Evolutionary conservation across 805 yeast genomes (phyloP).

Genomic region (Candida nanaspora): DNA sequence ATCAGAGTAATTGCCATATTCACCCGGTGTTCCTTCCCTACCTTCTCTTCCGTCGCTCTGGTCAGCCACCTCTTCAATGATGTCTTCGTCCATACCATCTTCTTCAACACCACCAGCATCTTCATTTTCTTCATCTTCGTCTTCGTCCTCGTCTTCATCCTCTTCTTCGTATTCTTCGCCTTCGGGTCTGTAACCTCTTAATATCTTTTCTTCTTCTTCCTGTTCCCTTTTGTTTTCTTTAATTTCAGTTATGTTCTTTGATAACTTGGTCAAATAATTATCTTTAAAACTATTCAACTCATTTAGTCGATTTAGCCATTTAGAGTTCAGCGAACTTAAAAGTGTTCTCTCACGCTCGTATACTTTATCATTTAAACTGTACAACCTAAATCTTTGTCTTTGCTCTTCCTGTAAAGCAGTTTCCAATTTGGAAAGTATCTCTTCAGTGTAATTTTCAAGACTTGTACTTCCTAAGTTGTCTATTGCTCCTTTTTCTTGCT

Average conservation of each 20-base stretch:
- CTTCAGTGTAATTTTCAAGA: slow-evolving; percentile 10
- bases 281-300: slow-evolving; percentile 15
- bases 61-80: no score
- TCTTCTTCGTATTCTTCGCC: slow-evolving; percentile 9
- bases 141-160: slow-evolving; percentile 9
- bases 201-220: slow-evolving; percentile 4
- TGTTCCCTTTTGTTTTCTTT: slow-evolving; percentile 10
- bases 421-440: slow-evolving; percentile 9
- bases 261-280: slow-evolving; percentile 13
- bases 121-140: slow-evolving; percentile 5
- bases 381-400: slow-evolving; percentile 19
- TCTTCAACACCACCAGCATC: no score
- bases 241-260: slow-evolving; percentile 4
- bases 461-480: neutral
- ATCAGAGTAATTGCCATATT: slow-evolving; percentile 1
- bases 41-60: no score
- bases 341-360: slow-evolving; percentile 15
- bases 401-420: slow-evolving; percentile 14
- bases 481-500: no score
- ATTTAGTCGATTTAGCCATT: slow-evolving; percentile 21
- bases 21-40: slow-evolving; percentile 8
- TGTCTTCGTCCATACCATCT: no score
- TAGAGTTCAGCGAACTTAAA: slow-evolving; percentile 15
- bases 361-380: slow-evolving; percentile 19
- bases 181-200: slow-evolving; percentile 3